These are phyloP conservation scores for Sugiyamaella paludigena DNA, from an alignment of 1,139 yeast genomes.

Conservation along the genomic window DNA sequence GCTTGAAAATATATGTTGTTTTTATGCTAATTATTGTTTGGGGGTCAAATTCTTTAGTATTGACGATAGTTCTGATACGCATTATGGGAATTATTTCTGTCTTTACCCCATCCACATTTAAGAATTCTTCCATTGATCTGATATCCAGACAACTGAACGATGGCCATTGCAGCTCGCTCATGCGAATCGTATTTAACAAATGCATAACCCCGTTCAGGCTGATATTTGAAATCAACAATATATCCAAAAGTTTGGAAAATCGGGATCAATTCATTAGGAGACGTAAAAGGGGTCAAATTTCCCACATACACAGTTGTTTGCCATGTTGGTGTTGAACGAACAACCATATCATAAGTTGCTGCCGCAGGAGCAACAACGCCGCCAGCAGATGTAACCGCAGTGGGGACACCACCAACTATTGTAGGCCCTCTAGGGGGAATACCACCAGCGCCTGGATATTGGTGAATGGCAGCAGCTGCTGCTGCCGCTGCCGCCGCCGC, in stretches of 20 bases:
- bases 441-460: not conserved
- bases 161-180: constrained; percentile 85
- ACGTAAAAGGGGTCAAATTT: constrained; percentile 73
- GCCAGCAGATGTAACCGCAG: constrained; percentile 89
- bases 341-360: constrained; percentile 60
- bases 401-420: constrained; percentile 41
- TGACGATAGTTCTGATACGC: constrained; percentile 10
- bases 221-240: constrained; percentile 76
- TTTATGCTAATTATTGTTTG: not conserved
- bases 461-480: too few relatives aligned
- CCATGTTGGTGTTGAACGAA: constrained; percentile 78
- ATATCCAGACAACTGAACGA: constrained; percentile 75
- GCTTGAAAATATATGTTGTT: not conserved
- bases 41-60: not conserved
- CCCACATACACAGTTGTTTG: constrained; percentile 90
- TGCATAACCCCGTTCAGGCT: constrained; percentile 80
- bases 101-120: constrained; percentile 85
- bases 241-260: constrained; percentile 76
- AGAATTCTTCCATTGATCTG: constrained; percentile 74
- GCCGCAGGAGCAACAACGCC: constrained; percentile 36
- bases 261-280: constrained; percentile 73
- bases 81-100: constrained; percentile 9
- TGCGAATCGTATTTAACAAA: constrained; percentile 85
- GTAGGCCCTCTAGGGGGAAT: constrained; percentile 68
- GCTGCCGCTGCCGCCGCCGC: too few relatives aligned